These are phyloP conservation scores for Leptosphaerulina australis DNA, from an alignment of 2,329 filamentous ascomycete genomes.

Conservation along the genomic window DNA sequence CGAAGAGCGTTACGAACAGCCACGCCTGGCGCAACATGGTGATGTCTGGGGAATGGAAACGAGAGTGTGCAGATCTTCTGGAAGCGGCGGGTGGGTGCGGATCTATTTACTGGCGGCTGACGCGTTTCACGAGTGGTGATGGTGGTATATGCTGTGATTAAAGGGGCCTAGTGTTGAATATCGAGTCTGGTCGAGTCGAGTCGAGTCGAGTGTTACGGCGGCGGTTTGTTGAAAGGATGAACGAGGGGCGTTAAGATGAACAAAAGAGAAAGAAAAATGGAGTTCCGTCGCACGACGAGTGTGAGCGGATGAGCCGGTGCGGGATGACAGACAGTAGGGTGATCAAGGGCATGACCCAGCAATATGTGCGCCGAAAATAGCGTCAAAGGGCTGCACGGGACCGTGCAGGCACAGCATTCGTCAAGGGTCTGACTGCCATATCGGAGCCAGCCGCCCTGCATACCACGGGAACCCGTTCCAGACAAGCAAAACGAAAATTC, in stretches of 20 bases:
- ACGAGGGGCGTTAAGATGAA: constrained; percentile 21
- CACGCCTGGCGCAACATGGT: constrained; percentile 45
- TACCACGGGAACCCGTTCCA: constrained; percentile 1
- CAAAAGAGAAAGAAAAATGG: constrained; percentile 5
- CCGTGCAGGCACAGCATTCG: neutral
- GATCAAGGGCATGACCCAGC: constrained; percentile 4
- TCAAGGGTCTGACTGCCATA: neutral
- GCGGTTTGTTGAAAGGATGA: constrained; percentile 11
- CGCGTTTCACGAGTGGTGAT: constrained; percentile 24
- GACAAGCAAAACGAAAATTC: neutral
- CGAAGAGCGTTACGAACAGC: constrained; percentile 41
- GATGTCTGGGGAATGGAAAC: constrained; percentile 27
- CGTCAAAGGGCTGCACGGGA: neutral
- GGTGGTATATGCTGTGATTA: neutral
- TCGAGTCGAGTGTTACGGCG: constrained; percentile 12
- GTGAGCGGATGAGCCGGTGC: constrained; percentile 17
- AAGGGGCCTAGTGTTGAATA: constrained; percentile 1
- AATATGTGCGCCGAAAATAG: constrained; percentile 6
- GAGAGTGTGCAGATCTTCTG: constrained; percentile 19
- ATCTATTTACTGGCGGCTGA: constrained; percentile 26
- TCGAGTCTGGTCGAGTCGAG: constrained; percentile 1
- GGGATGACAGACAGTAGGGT: constrained; percentile 11
- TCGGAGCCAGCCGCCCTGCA: neutral
- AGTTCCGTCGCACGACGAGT: constrained; percentile 11
- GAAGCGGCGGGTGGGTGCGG: constrained; percentile 5